Percentiles rank a stretch among this genome's conserved stretches.
Evolutionary conservation across 805 yeast genomes (phyloP).

Genomic region (Suhomyces tanzawaensis): DNA sequence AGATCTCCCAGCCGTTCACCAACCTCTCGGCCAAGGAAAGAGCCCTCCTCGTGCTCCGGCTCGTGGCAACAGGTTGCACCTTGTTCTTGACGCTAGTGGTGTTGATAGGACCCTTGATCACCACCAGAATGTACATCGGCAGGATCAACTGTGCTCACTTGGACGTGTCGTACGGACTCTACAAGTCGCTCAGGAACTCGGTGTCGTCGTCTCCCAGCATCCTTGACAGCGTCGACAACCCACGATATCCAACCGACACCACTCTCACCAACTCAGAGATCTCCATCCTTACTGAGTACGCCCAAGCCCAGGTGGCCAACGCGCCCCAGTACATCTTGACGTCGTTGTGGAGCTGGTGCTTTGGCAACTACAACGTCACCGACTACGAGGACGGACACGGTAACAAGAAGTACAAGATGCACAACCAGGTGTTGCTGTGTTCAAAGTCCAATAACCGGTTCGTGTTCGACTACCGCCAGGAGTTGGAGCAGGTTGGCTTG

Average conservation of each 20-base stretch:
- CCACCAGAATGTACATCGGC: conserved; percentile 23
- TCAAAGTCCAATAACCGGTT: conserved; percentile 13
- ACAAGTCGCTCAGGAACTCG: conserved; percentile 38
- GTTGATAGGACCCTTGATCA: conserved; percentile 26
- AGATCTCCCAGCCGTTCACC: conserved; percentile 16
- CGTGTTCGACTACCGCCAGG: conserved; percentile 45
- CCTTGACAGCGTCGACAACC: not conserved
- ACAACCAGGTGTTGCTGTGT: conserved; percentile 25
- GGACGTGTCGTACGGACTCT: conserved; percentile 54
- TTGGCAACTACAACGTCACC: conserved; percentile 35
- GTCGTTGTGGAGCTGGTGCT: conserved; percentile 45
- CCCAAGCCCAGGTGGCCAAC: conserved; percentile 41
- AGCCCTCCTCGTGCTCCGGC: conserved; percentile 24
- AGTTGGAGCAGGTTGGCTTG: conserved; percentile 40
- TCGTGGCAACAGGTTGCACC: conserved; percentile 17
- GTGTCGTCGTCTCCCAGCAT: conserved; percentile 12
- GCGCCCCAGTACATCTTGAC: conserved; percentile 50
- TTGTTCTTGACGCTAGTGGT: conserved; percentile 18
- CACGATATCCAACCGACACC: conserved; percentile 24
- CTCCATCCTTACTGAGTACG: conserved; percentile 42
- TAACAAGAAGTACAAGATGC: conserved; percentile 9
- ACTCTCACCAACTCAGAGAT: conserved; percentile 51
- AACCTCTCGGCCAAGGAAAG: conserved; percentile 26
- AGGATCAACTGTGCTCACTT: conserved; percentile 50
- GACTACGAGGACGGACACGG: conserved; percentile 12